A percentile compares a stretch with the other conserved stretches of the same genome.
These are phyloP conservation scores for Amaranthus hypochondriacus DNA, from an alignment of 148 eudicot genomes.

Conservation along the genomic window DNA sequence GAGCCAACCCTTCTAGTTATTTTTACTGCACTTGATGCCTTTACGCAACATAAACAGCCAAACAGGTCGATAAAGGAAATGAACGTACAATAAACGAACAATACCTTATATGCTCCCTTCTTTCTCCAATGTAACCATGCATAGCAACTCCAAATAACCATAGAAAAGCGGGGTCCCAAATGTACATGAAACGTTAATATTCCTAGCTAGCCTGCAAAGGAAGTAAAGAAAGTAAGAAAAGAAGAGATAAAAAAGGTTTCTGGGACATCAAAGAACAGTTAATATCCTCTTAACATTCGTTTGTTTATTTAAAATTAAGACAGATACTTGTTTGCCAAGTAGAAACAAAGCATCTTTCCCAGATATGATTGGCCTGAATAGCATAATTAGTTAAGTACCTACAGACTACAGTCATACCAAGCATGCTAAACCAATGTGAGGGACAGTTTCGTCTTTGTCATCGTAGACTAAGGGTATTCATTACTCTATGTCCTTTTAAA, in stretches of 20 bases:
- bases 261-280: conserved; percentile 18
- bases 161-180: conserved; percentile 15
- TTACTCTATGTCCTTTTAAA: too few relatives aligned
- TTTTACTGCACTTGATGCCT: conserved; percentile 18
- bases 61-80: conserved; percentile 25
- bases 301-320: neutral
- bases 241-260: conserved; percentile 26
- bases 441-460: neutral
- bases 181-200: conserved; percentile 18
- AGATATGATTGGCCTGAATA: conserved; percentile 5
- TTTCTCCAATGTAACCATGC: conserved; percentile 20
- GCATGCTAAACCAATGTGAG: conserved; percentile 14
- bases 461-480: too few relatives aligned
- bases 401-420: neutral
- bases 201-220: conserved; percentile 16
- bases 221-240: conserved; percentile 20
- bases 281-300: neutral
- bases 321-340: conserved; percentile 1
- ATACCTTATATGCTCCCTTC: conserved; percentile 23
- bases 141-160: conserved; percentile 13
- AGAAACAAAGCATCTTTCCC: conserved; percentile 12
- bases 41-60: conserved; percentile 14
- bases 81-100: conserved; percentile 47
- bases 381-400: conserved; percentile 14
- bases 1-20: conserved; percentile 8